Evolutionary conservation across 2,329 filamentous ascomycete species (phyloP).

Genomic region (Botrytis sinoallii): DNA sequence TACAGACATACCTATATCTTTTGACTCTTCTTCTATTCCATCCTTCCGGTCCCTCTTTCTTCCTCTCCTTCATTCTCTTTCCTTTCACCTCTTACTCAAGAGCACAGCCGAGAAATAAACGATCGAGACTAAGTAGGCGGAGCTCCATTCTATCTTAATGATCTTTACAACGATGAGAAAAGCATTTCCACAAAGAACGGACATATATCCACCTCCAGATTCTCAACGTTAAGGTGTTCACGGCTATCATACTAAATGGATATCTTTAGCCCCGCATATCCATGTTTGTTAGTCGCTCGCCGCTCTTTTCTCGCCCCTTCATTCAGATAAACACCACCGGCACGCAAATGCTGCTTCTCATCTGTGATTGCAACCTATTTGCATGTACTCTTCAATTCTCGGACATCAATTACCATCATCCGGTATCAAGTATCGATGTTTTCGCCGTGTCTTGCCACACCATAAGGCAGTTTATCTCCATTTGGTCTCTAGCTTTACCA

Average conservation of each 20-base stretch:
- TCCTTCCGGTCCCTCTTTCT: neutral
- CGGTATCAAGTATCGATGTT: neutral
- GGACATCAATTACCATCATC: neutral
- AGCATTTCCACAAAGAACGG: neutral
- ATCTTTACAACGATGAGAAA: neutral
- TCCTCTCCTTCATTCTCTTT: neutral
- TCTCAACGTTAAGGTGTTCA: neutral
- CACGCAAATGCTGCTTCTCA: neutral
- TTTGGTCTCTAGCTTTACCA: neutral
- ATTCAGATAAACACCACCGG: neutral
- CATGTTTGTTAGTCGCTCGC: neutral
- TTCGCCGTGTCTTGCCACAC: neutral
- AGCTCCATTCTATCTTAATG: neutral
- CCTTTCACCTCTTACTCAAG: neutral
- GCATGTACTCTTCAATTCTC: neutral
- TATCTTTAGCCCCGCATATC: neutral
- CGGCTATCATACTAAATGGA: neutral
- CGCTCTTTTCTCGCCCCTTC: neutral
- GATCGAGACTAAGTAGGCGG: no score
- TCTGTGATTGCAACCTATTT: neutral
- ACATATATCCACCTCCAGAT: neutral
- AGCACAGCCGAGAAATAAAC: neutral
- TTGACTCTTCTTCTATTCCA: neutral
- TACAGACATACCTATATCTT: neutral
- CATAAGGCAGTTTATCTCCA: neutral